Conservation (phyloP, 306 rosid genomes). For the Sicyos edulis region DNA sequence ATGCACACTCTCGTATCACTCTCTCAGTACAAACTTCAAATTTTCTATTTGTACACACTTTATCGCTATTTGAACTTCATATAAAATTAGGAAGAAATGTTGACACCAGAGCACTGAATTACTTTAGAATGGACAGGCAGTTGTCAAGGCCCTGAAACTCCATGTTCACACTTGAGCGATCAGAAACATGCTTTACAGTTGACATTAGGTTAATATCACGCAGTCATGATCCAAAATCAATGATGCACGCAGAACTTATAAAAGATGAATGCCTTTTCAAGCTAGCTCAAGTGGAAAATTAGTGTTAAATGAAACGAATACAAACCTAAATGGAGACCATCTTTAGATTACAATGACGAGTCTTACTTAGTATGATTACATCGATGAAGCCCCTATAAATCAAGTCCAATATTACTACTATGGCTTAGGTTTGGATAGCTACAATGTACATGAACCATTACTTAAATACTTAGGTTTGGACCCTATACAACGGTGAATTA, state of each 20-base stretch:
- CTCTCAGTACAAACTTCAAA: not conserved
- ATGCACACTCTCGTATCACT: not conserved
- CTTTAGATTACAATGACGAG: not conserved
- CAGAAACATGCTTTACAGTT: not conserved
- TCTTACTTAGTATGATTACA: not conserved
- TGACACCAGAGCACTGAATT: not conserved
- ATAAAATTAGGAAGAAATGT: not conserved
- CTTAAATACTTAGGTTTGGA: not conserved
- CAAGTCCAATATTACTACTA: not conserved
- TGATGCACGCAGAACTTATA: not conserved
- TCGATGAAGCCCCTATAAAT: not conserved
- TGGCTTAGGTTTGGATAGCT: not conserved
- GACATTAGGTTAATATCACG: not conserved
- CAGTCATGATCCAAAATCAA: not conserved
- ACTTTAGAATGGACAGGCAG: not conserved
- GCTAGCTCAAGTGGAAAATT: not conserved
- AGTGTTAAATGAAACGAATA: not conserved
- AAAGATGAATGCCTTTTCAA: not conserved
- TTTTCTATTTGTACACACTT: not conserved
- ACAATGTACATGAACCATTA: not conserved
- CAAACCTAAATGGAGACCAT: not conserved
- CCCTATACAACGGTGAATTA: too few species aligned
- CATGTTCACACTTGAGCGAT: not conserved
- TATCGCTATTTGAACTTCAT: not conserved
- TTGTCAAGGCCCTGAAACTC: not conserved